A percentile compares a stretch with the other conserved stretches of the same genome.
phyloP scores from a whole-genome alignment of 2,329 filamentous ascomycete genomes.

The Tolypocladium amazonense region DNA sequence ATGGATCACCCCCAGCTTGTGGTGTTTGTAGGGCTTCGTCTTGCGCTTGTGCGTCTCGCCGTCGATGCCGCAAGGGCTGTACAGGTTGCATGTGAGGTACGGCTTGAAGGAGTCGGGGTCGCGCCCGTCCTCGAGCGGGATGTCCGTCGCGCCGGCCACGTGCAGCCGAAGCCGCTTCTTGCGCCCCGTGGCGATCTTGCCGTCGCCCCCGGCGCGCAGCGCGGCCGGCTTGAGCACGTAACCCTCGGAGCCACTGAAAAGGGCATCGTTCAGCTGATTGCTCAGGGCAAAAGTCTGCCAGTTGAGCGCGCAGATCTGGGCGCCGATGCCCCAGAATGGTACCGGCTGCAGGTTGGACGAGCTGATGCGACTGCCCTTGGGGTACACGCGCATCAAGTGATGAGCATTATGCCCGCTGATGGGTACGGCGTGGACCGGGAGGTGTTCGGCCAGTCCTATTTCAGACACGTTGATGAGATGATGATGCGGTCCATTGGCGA shows the following conservation, averaged over 20 bases:
- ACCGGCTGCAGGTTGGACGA: slow-evolving; percentile 54
- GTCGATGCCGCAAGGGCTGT: slow-evolving; percentile 43
- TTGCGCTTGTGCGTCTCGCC: slow-evolving; percentile 37
- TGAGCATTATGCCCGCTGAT: slow-evolving; percentile 51
- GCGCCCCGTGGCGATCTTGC: slow-evolving; percentile 32
- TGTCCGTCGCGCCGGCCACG: slow-evolving; percentile 50
- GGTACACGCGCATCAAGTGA: slow-evolving; percentile 61
- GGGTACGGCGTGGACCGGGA: slow-evolving; percentile 32
- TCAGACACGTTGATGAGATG: slow-evolving; percentile 63
- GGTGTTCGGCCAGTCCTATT: slow-evolving; percentile 40
- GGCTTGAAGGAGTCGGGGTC: slow-evolving; percentile 46
- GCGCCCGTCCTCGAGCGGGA: slow-evolving; percentile 42
- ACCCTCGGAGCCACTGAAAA: slow-evolving; percentile 54
- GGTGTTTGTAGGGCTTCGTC: slow-evolving; percentile 39
- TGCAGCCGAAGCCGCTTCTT: slow-evolving; percentile 43
- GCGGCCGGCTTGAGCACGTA: slow-evolving; percentile 55
- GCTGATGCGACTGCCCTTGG: slow-evolving; percentile 58
- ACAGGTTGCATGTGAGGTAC: slow-evolving; percentile 54
- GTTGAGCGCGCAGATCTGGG: slow-evolving; percentile 60
- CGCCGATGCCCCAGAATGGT: slow-evolving; percentile 55
- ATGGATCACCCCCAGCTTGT: slow-evolving; percentile 45
- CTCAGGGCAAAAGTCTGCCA: slow-evolving; percentile 57
- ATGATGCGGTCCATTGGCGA: slow-evolving; percentile 49
- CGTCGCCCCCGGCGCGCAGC: slow-evolving; percentile 44
- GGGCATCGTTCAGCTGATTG: slow-evolving; percentile 58